A percentile compares a stretch with the other conserved stretches of the same genome.
phyloP scores from a whole-genome alignment of 257 asterid species.

The Sherardia arvensis region DNA sequence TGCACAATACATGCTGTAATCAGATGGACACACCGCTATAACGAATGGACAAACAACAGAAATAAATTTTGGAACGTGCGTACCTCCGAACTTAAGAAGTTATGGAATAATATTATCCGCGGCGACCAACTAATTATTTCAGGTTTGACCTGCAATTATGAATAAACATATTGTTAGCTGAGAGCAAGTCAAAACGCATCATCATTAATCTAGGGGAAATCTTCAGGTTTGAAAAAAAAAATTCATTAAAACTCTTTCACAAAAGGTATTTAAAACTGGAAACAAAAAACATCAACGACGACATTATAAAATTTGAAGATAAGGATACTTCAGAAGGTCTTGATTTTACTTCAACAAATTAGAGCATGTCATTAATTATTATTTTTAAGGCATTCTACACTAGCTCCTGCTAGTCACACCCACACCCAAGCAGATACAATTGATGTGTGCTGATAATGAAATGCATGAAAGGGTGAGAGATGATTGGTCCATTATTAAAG shows the following conservation, averaged over 20 bases:
- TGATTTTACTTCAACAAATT: background rate
- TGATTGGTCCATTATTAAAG: background rate
- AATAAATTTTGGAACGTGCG: conserved; percentile 1
- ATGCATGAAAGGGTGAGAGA: conserved; percentile 9
- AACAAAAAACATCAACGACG: background rate
- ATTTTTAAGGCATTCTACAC: background rate
- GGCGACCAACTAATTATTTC: conserved; percentile 83
- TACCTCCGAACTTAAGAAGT: conserved; percentile 79
- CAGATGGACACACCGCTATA: background rate
- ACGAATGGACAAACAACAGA: background rate
- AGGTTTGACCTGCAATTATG: conserved; percentile 55
- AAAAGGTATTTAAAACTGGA: too few species aligned
- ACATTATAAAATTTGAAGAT: background rate
- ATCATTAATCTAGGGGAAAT: background rate
- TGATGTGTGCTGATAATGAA: background rate
- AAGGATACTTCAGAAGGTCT: background rate
- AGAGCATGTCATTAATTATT: background rate
- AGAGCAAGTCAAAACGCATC: background rate
- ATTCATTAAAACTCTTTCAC: background rate
- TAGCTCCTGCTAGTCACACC: background rate
- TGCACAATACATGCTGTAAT: background rate
- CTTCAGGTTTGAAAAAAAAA: background rate
- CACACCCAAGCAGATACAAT: background rate
- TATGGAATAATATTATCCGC: conserved; percentile 51
- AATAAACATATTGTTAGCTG: background rate